Conservation (phyloP, 1,139 yeast genomes). For the Yamadazyma friedrichii region DNA sequence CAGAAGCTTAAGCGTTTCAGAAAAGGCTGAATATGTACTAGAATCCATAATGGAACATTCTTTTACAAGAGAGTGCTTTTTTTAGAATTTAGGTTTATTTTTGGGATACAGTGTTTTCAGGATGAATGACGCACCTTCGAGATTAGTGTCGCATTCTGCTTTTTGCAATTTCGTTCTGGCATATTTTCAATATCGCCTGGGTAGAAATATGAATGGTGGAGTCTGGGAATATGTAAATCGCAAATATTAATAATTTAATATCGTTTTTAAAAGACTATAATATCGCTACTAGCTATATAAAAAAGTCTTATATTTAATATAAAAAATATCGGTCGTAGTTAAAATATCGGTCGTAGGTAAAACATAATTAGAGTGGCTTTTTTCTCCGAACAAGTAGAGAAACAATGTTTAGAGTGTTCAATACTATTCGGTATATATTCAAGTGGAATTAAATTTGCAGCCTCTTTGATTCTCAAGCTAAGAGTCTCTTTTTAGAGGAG, state of each 20-base stretch:
- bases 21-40: too few species aligned
- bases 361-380: slow-evolving; percentile 5
- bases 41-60: too few species aligned
- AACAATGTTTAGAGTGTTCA: slow-evolving; percentile 10
- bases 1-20: too few species aligned
- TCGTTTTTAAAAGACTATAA: slow-evolving; percentile 3
- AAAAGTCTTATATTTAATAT: slow-evolving; percentile 4
- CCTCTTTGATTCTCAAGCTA: slow-evolving; percentile 9
- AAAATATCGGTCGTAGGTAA: slow-evolving; percentile 5
- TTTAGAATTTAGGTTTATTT: too few species aligned
- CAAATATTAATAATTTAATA: slow-evolving; percentile 1
- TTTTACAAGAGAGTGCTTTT: too few species aligned
- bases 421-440: slow-evolving; percentile 10
- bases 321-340: too few species aligned
- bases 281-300: slow-evolving; percentile 5
- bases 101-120: slow-evolving; percentile 7
- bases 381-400: slow-evolving; percentile 9
- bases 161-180: slow-evolving; percentile 2
- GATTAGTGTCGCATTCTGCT: slow-evolving; percentile 7
- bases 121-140: slow-evolving; percentile 10
- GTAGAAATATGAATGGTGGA: neutral
- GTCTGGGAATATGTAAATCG: slow-evolving; percentile 2
- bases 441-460: slow-evolving; percentile 12
- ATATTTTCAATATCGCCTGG: slow-evolving; percentile 3
- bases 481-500: slow-evolving; percentile 11